A percentile compares a stretch with the other conserved stretches of the same genome.
Evolutionary conservation across 108 stramenopile genomes (phyloP).

Genomic region (Aurantiochytrium sp.): DNA sequence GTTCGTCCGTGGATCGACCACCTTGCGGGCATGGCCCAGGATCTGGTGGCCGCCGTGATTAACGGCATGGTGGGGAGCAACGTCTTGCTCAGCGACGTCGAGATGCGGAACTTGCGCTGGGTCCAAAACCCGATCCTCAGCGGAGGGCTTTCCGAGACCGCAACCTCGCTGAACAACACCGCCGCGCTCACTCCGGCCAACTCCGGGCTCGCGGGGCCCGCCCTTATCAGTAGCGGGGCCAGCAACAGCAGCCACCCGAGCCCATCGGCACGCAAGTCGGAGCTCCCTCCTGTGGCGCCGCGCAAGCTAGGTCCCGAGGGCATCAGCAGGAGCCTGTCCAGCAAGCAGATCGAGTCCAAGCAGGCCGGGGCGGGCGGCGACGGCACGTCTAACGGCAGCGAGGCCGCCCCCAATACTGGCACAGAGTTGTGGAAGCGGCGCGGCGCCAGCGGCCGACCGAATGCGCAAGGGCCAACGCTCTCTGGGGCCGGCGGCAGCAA

Average conservation of each 20-base stretch:
- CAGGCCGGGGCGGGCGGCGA: not conserved
- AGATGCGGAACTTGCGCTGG: not conserved
- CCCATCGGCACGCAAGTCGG: not conserved
- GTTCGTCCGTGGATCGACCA: not conserved
- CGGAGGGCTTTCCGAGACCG: not conserved
- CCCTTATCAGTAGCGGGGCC: too few species aligned
- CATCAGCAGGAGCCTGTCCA: not conserved
- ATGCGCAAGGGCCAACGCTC: not conserved
- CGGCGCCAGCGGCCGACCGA: not conserved
- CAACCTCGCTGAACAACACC: too few species aligned
- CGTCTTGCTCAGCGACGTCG: not conserved
- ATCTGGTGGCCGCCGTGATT: not conserved
- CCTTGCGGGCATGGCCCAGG: not conserved
- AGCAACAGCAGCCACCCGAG: not conserved
- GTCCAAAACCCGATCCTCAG: constrained; percentile 1
- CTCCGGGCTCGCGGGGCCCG: too few species aligned
- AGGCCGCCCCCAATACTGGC: not conserved
- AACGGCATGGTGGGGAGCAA: not conserved
- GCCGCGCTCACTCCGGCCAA: too few species aligned
- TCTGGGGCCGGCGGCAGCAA: not conserved
- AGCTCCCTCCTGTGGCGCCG: not conserved
- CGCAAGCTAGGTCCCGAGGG: not conserved
- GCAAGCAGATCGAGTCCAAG: not conserved
- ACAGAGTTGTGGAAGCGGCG: not conserved
- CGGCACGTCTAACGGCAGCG: not conserved